A percentile compares a stretch with the other conserved stretches of the same genome.
Conservation (phyloP, 75 land plant genomes). For the Cryptomeria japonica region DNA sequence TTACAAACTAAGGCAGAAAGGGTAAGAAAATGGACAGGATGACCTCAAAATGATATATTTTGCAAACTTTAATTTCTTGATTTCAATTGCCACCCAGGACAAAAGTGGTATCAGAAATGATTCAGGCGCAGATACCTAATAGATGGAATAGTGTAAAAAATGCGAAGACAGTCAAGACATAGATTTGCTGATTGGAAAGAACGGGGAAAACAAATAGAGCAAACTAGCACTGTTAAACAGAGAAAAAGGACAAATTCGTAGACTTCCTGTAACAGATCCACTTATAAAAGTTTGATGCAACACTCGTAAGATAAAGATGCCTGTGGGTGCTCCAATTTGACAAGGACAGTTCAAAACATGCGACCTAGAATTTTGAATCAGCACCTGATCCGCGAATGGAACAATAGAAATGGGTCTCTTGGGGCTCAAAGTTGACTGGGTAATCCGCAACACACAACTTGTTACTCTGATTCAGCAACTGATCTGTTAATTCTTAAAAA, state of each 20-base stretch:
- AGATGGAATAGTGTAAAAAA: neutral
- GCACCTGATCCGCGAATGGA: neutral
- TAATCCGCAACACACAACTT: neutral
- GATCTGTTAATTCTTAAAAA: neutral
- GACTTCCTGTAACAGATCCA: neutral
- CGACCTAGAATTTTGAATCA: neutral
- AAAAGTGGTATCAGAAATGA: neutral
- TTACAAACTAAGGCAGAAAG: neutral
- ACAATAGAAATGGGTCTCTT: neutral
- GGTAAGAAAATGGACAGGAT: neutral
- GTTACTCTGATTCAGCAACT: neutral
- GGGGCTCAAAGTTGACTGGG: neutral
- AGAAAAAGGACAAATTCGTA: neutral
- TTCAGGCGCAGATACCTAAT: neutral
- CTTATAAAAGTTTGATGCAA: neutral
- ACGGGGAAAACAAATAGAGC: neutral
- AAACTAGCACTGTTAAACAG: neutral
- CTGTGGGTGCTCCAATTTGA: neutral
- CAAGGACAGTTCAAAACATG: neutral
- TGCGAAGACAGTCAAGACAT: neutral
- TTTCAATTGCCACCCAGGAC: neutral
- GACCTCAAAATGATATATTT: neutral
- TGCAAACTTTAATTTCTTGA: neutral
- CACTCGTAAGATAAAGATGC: neutral
- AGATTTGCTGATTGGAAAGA: neutral